Base-by-base conservation (phyloP, 768 basidiomycete genomes). In the Boletus bicolor region DNA sequence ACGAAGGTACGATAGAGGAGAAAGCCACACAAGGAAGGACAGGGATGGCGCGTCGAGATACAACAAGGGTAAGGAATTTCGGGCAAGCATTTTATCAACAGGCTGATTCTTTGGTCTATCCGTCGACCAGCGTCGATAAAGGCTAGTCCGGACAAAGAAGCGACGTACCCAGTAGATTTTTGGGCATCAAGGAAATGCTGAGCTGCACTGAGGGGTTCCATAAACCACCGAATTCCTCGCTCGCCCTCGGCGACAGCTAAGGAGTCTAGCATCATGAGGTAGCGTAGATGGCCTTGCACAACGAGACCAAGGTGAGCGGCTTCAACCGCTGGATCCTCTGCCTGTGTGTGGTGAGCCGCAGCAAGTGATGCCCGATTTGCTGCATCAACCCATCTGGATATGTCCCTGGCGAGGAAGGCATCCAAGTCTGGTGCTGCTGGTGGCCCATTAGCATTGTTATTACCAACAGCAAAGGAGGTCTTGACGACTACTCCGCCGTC, bases 201-300 rank as follows among this genome's bases (percentile, higher is more conserved):
- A 28, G 59, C 55, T 43, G 60, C 58, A 15, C 6, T 59, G 35
- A 58, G 51, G 5, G 69, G 65, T 38, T 85, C 85, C 51, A 77
- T 81, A 66, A 92, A 91, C 91, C 91, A 92, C 51, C 82, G 77
- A 39, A 87, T 77, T 1, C 89, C 87, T 37, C 78, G 80, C 28
- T 83, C 81, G 55, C 82, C 81, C 52, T 78, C 75, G 12, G 76
- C 73, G 12, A 53, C 53, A 0, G 90, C 89, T 15, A 92, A 72
- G 19, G 76, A 76, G 62, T 93, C 91, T 11, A 91, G 74, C 72
- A 82, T 79, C 69, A 90, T 86, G 21, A 93, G 76, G 69, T 90
- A 87, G 26, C 74, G 77, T 11, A 92, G 66, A 59, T 87, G 80
- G 30, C 81, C 76, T 44, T 81, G 71, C 7, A 89, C 75, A 21